phyloP scores from a whole-genome alignment of 2,329 filamentous ascomycete genomes.

The Microdochium nivale region DNA sequence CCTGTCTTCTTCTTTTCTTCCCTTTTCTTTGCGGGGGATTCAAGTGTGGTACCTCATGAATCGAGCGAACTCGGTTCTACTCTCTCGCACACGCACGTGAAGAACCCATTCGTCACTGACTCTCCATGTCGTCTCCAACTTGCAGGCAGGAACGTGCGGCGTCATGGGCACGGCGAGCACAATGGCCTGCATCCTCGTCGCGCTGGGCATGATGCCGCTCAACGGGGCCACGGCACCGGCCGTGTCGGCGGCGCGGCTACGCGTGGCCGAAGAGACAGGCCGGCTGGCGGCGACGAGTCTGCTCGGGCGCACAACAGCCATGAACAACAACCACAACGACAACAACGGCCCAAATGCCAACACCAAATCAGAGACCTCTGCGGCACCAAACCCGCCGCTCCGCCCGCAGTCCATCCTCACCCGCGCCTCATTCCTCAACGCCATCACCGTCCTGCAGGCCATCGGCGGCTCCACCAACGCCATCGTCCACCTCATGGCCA shows the following conservation, averaged over 20 bases:
- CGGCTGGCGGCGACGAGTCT: conserved; percentile 50
- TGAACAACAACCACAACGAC: not conserved
- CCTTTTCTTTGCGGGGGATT: not conserved
- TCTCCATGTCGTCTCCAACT: too few relatives aligned
- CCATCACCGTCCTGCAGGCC: conserved; percentile 78
- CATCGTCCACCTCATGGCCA: conserved; percentile 78
- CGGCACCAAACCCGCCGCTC: too few relatives aligned
- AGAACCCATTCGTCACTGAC: too few relatives aligned
- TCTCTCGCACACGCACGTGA: too few relatives aligned
- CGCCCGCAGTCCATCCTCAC: conserved; percentile 63
- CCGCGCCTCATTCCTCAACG: conserved; percentile 72
- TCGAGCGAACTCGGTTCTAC: too few relatives aligned
- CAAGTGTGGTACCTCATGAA: not conserved
- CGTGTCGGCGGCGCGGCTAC: conserved; percentile 67
- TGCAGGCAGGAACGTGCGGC: conserved; percentile 72
- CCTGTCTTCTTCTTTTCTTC: not conserved
- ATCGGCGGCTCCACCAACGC: conserved; percentile 81
- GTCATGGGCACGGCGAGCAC: conserved; percentile 92
- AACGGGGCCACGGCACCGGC: conserved; percentile 73
- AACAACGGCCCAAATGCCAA: not conserved
- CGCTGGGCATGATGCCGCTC: conserved; percentile 72
- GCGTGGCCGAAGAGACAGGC: conserved; percentile 67
- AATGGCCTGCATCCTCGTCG: conserved; percentile 78
- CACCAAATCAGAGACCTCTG: too few relatives aligned
- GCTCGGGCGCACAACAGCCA: not conserved